Evolutionary conservation across 2,329 filamentous ascomycete species (phyloP).

Genomic region (Scedosporium aurantiacum): DNA sequence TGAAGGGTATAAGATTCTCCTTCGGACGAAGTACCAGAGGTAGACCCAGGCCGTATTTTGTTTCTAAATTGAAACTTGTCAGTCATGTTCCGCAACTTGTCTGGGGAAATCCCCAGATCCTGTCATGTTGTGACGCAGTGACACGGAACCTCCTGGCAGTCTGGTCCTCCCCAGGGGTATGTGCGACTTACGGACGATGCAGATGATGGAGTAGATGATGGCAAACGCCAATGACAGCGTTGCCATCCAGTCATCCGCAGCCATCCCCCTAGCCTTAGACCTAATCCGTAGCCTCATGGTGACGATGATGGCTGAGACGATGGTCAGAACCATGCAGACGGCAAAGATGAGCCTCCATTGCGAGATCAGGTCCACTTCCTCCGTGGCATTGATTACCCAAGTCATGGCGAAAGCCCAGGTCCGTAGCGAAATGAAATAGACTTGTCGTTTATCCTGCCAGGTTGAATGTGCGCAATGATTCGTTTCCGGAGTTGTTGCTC

Average conservation of each 20-base stretch:
- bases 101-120: too few species aligned
- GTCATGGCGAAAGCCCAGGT: slow-evolving; percentile 24
- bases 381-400: slow-evolving; percentile 39
- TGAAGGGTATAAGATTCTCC: slow-evolving; percentile 32
- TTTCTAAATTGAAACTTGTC: slow-evolving; percentile 25
- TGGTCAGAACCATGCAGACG: slow-evolving; percentile 33
- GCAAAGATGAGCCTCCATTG: slow-evolving; percentile 36
- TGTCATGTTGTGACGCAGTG: too few species aligned
- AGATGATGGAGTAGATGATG: slow-evolving; percentile 36
- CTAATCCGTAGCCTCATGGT: slow-evolving; percentile 30
- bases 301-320: slow-evolving; percentile 31
- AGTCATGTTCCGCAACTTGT: not conserved
- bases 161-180: not conserved
- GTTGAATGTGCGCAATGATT: not conserved
- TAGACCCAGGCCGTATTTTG: slow-evolving; percentile 40
- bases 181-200: slow-evolving; percentile 23
- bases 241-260: slow-evolving; percentile 34
- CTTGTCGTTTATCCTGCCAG: too few species aligned
- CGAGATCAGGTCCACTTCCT: slow-evolving; percentile 33
- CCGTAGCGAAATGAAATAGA: not conserved
- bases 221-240: slow-evolving; percentile 31
- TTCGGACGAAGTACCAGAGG: slow-evolving; percentile 30
- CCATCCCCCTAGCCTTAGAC: slow-evolving; percentile 29
- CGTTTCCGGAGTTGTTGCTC: not conserved
- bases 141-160: too few species aligned